These are phyloP conservation scores for Moniliella sp. DNA, from an alignment of 1,284 basidiomycete genomes.

Conservation along the genomic window DNA sequence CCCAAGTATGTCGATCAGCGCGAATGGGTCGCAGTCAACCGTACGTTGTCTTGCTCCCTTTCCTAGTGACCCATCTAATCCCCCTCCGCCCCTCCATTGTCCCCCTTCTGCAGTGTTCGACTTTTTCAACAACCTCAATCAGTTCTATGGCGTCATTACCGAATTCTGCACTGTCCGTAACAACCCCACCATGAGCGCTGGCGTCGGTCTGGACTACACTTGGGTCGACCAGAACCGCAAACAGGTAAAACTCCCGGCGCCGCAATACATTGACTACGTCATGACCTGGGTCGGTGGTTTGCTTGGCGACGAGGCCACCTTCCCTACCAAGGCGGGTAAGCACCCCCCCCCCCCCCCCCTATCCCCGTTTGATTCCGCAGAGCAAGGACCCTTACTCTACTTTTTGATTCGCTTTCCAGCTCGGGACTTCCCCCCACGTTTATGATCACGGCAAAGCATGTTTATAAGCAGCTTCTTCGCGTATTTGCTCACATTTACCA, in stretches of 20 bases:
- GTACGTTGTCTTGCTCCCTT: constrained; percentile 39
- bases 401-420: constrained; percentile 39
- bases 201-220: constrained; percentile 75
- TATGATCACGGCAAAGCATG: constrained; percentile 76
- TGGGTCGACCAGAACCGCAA: constrained; percentile 75
- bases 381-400: too few relatives aligned
- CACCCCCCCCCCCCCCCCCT: background rate
- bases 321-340: constrained; percentile 65
- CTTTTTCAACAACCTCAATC: constrained; percentile 73
- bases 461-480: constrained; percentile 84
- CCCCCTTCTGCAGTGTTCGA: constrained; percentile 21
- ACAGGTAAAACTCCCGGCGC: constrained; percentile 73
- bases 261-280: constrained; percentile 94
- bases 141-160: constrained; percentile 82
- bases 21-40: constrained; percentile 93
- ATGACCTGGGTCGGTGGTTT: constrained; percentile 95
- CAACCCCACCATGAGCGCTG: constrained; percentile 83
- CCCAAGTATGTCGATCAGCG: constrained; percentile 49
- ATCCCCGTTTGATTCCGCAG: background rate
- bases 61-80: background rate
- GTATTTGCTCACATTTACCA: constrained; percentile 96
- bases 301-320: constrained; percentile 70
- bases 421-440: constrained; percentile 78
- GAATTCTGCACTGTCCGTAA: constrained; percentile 77
- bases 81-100: background rate